Conservation (phyloP, 768 basidiomycete species). For the Boletellus ananas region DNA sequence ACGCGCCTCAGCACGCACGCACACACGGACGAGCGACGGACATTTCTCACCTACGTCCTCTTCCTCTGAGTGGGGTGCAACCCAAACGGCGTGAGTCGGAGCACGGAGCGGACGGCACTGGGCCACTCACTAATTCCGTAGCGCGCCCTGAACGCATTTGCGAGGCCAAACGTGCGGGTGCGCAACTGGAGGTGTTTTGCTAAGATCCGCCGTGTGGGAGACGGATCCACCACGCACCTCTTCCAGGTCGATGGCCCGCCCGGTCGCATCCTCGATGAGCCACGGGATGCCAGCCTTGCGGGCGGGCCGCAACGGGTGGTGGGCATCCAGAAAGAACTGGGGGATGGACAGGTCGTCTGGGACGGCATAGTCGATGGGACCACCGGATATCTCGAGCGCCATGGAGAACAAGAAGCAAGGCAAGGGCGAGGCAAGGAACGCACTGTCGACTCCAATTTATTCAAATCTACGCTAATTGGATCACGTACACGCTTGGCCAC, state of each 20-base stretch:
- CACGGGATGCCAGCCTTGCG: constrained; percentile 47
- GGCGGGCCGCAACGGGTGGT: constrained; percentile 41
- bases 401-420: not conserved
- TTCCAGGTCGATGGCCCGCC: constrained; percentile 38
- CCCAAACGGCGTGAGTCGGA: not conserved
- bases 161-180: constrained; percentile 46
- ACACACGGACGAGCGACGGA: not conserved
- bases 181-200: constrained; percentile 31
- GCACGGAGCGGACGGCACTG: not conserved
- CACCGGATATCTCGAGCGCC: constrained; percentile 24
- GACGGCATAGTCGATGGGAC: constrained; percentile 36
- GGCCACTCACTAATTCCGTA: constrained; percentile 44
- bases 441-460: not conserved
- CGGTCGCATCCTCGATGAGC: constrained; percentile 57
- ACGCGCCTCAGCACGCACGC: constrained; percentile 5
- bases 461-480: too few species aligned
- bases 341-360: constrained; percentile 63
- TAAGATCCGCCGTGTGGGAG: not conserved
- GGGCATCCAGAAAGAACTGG: constrained; percentile 57
- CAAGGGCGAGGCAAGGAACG: too few species aligned
- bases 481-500: too few species aligned
- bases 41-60: constrained; percentile 47
- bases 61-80: constrained; percentile 33
- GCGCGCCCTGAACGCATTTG: constrained; percentile 48
- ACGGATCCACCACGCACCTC: constrained; percentile 38